A percentile compares a stretch with the other conserved stretches of the same genome.
phyloP scores from a whole-genome alignment of 2,329 filamentous ascomycete genomes.

The Aspergillus neotritici region DNA sequence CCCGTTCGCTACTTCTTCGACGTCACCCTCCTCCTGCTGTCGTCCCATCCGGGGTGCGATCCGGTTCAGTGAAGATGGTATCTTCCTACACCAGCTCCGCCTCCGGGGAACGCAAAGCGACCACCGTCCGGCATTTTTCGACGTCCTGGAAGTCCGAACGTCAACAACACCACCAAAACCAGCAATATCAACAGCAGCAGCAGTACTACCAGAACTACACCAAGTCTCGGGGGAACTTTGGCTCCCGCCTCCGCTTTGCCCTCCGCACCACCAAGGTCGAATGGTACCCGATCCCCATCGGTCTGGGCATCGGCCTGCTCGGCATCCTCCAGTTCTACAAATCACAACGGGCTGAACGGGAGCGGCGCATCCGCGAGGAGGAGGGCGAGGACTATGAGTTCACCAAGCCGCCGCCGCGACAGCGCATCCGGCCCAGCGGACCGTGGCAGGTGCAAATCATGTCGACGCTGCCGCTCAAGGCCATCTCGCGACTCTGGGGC shows the following conservation, averaged over 20 bases:
- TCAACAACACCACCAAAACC: slow-evolving; percentile 35
- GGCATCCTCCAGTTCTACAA: slow-evolving; percentile 81
- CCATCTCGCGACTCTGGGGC: slow-evolving; percentile 82
- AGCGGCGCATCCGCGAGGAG: slow-evolving; percentile 45
- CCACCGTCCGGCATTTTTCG: slow-evolving; percentile 32
- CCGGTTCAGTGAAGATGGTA: slow-evolving; percentile 29
- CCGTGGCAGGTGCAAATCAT: slow-evolving; percentile 93
- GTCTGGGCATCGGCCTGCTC: slow-evolving; percentile 76
- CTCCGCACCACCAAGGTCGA: slow-evolving; percentile 62
- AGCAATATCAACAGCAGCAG: slow-evolving; percentile 37
- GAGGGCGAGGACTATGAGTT: slow-evolving; percentile 30
- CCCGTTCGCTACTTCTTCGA: slow-evolving; percentile 19
- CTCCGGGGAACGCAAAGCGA: slow-evolving; percentile 22
- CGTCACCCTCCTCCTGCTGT: slow-evolving; percentile 17
- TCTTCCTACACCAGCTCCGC: slow-evolving; percentile 22
- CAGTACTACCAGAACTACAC: slow-evolving; percentile 33
- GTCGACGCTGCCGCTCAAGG: slow-evolving; percentile 87
- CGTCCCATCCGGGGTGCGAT: slow-evolving; percentile 17
- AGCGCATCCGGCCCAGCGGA: slow-evolving; percentile 70
- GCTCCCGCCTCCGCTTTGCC: slow-evolving; percentile 53
- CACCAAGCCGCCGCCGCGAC: slow-evolving; percentile 45
- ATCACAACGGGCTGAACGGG: slow-evolving; percentile 50
- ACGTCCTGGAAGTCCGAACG: slow-evolving; percentile 38
- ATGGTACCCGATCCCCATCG: slow-evolving; percentile 89
- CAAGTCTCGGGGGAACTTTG: slow-evolving; percentile 47